Conservation (phyloP, 1,139 yeast species). For the Yueomyces sp. region DNA sequence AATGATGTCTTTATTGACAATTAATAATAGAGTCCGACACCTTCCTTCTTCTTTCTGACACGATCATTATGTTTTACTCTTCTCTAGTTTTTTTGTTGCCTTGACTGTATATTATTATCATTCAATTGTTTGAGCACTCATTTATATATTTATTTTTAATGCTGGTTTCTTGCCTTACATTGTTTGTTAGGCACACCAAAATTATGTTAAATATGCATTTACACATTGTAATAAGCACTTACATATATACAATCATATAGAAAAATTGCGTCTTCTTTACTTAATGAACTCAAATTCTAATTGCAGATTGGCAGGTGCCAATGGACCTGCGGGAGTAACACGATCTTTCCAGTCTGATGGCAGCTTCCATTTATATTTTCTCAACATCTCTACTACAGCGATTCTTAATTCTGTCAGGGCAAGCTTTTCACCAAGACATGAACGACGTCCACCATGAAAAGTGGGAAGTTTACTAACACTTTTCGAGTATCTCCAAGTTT, state of each 20-base stretch:
- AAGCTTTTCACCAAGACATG: slow-evolving; percentile 50
- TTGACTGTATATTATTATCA: background rate
- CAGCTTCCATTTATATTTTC: slow-evolving; percentile 26
- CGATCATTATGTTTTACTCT: background rate
- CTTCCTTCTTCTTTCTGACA: background rate
- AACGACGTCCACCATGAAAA: slow-evolving; percentile 50
- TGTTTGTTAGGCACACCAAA: no score
- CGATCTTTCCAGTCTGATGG: slow-evolving; percentile 39
- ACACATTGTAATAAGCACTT: no score
- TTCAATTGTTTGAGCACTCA: no score
- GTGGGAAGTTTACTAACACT: slow-evolving; percentile 36
- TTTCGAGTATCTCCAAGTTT: slow-evolving; percentile 33
- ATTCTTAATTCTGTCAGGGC: slow-evolving; percentile 37
- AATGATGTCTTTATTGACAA: slow-evolving; percentile 29
- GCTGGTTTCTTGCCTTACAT: no score
- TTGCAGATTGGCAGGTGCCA: slow-evolving; percentile 25
- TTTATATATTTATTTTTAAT: background rate
- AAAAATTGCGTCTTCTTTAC: no score
- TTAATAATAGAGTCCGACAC: slow-evolving; percentile 3
- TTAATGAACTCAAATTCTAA: slow-evolving; percentile 8
- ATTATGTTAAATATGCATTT: no score
- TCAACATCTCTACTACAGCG: slow-evolving; percentile 29
- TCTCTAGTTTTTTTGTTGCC: background rate
- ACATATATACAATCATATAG: no score
- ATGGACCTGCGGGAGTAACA: slow-evolving; percentile 38